Evolutionary conservation across 176 grass and related monocot species (phyloP), one percentile per base, ranked within the genome.

Genomic region (Oryza coarctata): DNA sequence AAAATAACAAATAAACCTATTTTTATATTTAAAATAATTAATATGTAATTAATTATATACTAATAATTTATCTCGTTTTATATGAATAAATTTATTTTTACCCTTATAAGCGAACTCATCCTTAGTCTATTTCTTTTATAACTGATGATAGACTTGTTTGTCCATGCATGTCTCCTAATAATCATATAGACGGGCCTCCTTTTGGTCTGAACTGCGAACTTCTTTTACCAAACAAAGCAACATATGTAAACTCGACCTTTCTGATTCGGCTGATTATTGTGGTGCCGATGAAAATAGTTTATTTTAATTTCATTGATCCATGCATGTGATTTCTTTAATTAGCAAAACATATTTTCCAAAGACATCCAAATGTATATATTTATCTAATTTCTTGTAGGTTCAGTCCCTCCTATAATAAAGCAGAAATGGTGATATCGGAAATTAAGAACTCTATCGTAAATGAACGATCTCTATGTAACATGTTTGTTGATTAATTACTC

Each of bases 221-320:
- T 72, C 5, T 83, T 13, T 85, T 80, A 76, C 25, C 65, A 52
- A 64, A 65, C 78, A 71, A 71, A 85, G 31, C 12, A 70, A 57
- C 23, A 89, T 17, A 69, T 10, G 23, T 71, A 65, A 41, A 13
- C 28, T 50, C 50, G 81, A 52, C 3, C 0, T 50, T 65, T 49
- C 23, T 50, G 58, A 23, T 60, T 60, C 55, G 9, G n/a, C n/a
- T 60, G 22, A 50, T 82, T 73, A 32, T 33, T 20, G 39, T 43
- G 27, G 43, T 34, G 14, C n/a, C 30, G 43, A 28, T 34, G 38
- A 82, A 82, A 63, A 73, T 34, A 74, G 63, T 1, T 14, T 1
- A 27, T 33, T 29, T 44, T 64, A 2, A 32, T 65, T 17, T 34
- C 65, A 65, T 40, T 15, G 4, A 63, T 81, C 11, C 50, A 60